Evolutionary conservation across 306 rosid genomes (phyloP), one percentile per base, ranked within the genome.

Genomic region (barrel medic (Medicago truncatula)): DNA sequence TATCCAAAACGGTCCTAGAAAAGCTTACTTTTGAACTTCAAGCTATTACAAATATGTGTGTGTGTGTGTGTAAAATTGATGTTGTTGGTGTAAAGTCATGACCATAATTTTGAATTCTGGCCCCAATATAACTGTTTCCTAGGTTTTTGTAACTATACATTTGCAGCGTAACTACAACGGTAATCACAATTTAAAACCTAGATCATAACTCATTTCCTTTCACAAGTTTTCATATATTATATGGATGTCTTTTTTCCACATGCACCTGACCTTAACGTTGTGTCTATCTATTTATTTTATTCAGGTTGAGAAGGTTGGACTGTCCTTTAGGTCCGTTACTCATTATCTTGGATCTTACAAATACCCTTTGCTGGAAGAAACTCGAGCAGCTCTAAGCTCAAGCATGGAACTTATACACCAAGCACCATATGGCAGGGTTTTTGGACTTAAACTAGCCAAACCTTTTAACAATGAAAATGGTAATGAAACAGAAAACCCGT

Each of bases 361-460:
- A 6, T 63, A 83, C 72, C 96, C 89, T 15, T 82, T 89, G 9
- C 39, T 91, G 70, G 97, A 91, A 76, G 97, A 91, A 77, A 89
- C 91, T 2, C 67, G 95, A 53, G 88, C 87, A 13, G 64, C 83
- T 4, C n/a, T 89, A 14, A 65, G 72, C 58, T 86, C 92, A 0
- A 86, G 85, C 53, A 67, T 89, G 89, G 89, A 89, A 7, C 28
- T 59, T 0, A 61, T 91, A 9, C 0, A 67, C 50, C 71, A 71
- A 62, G 77, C 87, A 4, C 97, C 97, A 8, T 86, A 56, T 66
- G 82, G 88, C 6, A 60, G 77, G 36, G 83, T 91, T 8, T 67
- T 65, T 39, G 52, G 52, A 61, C 28, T 92, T 50, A 46, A 52
- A 8, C 83, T 70, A 39, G 77, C 81, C 4, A 76, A 82, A 60